Evolutionary conservation across 371 early-diverging fungal species (phyloP).

Genomic region (Apophysomyces elegans): DNA sequence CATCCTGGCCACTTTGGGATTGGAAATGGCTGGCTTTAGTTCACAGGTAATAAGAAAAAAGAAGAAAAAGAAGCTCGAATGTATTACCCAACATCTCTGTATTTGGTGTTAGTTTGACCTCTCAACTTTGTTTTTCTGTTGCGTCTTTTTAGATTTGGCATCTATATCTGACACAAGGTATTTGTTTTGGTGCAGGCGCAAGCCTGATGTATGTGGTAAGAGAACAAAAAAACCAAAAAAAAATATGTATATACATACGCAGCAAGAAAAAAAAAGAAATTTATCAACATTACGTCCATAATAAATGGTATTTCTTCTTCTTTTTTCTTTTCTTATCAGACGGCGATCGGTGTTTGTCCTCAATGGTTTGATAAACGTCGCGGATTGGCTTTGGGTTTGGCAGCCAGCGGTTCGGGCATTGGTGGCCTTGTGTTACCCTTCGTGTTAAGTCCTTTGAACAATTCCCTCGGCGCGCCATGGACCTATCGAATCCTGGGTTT

Average conservation of each 20-base stretch:
- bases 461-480: constrained; percentile 52
- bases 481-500: constrained; percentile 51
- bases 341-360: constrained; percentile 49
- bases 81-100: too few relatives aligned
- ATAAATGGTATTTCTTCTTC: not conserved
- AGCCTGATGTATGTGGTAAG: constrained; percentile 44
- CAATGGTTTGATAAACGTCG: constrained; percentile 73
- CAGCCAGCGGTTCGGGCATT: constrained; percentile 70
- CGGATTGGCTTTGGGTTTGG: constrained; percentile 72
- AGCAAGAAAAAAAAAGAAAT: too few relatives aligned
- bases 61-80: too few relatives aligned
- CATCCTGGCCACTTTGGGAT: constrained; percentile 23
- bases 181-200: constrained; percentile 62
- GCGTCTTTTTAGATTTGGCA: constrained; percentile 50
- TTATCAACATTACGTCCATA: too few relatives aligned
- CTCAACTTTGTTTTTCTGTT: not conserved
- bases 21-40: constrained; percentile 30
- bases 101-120: too few relatives aligned
- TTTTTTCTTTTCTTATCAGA: constrained; percentile 15
- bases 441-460: constrained; percentile 55
- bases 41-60: constrained; percentile 20
- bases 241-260: too few relatives aligned
- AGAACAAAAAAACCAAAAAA: not conserved
- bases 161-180: constrained; percentile 64
- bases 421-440: constrained; percentile 73